Conservation (phyloP, 139 green algal genomes). For the Chlamydomonas sp. region DNA sequence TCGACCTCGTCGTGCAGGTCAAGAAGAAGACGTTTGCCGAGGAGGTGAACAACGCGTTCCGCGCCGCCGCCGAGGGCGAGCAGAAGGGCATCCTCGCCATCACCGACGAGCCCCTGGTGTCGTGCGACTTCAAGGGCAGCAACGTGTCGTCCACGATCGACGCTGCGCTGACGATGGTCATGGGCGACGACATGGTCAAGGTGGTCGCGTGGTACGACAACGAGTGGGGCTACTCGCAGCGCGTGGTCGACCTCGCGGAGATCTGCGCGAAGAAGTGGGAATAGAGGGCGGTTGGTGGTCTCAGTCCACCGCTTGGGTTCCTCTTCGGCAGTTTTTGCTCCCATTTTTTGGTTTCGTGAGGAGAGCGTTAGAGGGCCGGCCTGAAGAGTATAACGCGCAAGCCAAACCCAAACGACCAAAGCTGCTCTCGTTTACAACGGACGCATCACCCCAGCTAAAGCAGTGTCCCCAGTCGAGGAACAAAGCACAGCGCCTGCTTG, state of each 20-base stretch:
- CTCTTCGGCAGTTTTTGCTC: no score
- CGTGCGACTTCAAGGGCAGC: conserved; percentile 84
- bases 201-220: conserved; percentile 88
- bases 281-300: no score
- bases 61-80: conserved; percentile 69
- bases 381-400: no score
- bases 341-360: no score
- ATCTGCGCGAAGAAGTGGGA: conserved; percentile 65
- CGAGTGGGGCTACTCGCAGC: conserved; percentile 91
- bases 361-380: no score
- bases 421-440: no score
- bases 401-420: no score
- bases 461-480: no score
- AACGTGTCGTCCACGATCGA: conserved; percentile 90
- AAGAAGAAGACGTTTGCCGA: conserved; percentile 99
- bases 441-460: no score
- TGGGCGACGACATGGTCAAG: conserved; percentile 99
- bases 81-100: conserved; percentile 89
- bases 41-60: conserved; percentile 98
- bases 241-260: conserved; percentile 94
- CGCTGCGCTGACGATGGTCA: conserved; percentile 97
- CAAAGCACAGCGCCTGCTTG: no score
- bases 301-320: no score
- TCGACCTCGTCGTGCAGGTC: conserved; percentile 95
- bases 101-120: conserved; percentile 92